Base-by-base conservation (phyloP, 352 stramenopile species). In the Thalassiosira mediterranea region DNA sequence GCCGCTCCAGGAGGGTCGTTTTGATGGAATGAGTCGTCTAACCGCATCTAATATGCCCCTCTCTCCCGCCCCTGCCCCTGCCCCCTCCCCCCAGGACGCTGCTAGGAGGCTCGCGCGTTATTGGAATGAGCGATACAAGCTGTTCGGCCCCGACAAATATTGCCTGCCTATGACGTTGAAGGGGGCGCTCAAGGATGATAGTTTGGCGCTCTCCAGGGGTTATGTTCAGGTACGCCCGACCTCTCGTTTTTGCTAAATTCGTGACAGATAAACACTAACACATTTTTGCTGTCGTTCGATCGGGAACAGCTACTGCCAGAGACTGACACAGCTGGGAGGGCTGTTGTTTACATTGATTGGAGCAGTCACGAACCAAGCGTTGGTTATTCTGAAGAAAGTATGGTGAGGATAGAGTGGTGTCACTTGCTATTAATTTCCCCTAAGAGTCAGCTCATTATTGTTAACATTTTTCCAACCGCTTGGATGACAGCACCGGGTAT, bases 321-420 rank as follows among this genome's bases (percentile, higher is more conserved):
- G 54, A 57, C 60, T 2, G 61, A 79, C 28, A 68, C 60, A 31
- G 60, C 70, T 4, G 70, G 70, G 1, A 57, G 70, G 48, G 70
- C 70, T 26, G 37, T 79, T 60, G 29, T 79, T 25, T 79, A 79
- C 38, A 53, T 72, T 5, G 61, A 79, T 40, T 79, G 70, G 68
- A 77, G 68, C 29, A 68, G 58, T 34, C 59, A 77, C 44, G 68
- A 77, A 42, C 68, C 68, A 51, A 60, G 37, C 29, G 48, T 77
- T 49, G 68, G 68, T 13, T 70, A 71, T 52, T 71, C 59, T 1
- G 49, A 71, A 40, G 68, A 77, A n/a, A n/a, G n/a, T n/a, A n/a
- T n/a, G n/a, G 49, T 77, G 19, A 66, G 54, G 26, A 17, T 51
- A 23, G 8, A 7, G 62, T 44, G 49, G 15, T 48, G 4, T 44